Evolutionary conservation across 345 rosid genomes (phyloP).

Genomic region (Syzygium aromaticum): DNA sequence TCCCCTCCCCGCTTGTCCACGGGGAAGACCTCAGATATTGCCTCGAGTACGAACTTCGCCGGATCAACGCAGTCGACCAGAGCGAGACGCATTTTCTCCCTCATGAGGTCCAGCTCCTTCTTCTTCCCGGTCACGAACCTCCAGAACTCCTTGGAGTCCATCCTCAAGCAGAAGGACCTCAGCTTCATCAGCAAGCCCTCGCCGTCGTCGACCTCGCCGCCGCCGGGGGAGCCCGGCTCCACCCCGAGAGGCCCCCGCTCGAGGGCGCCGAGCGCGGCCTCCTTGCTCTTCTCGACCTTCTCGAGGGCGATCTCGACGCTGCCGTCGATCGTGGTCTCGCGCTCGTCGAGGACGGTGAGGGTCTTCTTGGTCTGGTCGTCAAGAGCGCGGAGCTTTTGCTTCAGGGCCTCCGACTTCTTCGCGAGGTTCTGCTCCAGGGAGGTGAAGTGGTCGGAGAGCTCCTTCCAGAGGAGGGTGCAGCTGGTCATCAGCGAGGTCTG

Average conservation of each 20-base stretch:
- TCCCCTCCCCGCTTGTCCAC: conserved; percentile 67
- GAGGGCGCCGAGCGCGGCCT: conserved; percentile 37
- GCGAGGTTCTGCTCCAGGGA: conserved; percentile 66
- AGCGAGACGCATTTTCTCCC: conserved; percentile 62
- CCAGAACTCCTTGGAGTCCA: conserved; percentile 82
- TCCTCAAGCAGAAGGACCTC: conserved; percentile 49
- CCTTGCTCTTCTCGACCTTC: conserved; percentile 42
- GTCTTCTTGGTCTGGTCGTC: conserved; percentile 72
- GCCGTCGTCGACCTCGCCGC: conserved; percentile 75
- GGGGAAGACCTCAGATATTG: conserved; percentile 89
- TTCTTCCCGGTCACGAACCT: conserved; percentile 55
- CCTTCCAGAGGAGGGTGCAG: conserved; percentile 97
- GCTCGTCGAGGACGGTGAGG: conserved; percentile 59
- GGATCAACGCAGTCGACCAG: conserved; percentile 83
- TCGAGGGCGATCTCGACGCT: conserved; percentile 70
- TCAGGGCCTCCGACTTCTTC: conserved; percentile 79
- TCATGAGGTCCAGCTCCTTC: conserved; percentile 63
- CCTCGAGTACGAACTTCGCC: conserved; percentile 70
- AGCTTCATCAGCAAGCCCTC: conserved; percentile 48
- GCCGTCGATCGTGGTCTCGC: conserved; percentile 82
- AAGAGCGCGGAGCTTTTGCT: conserved; percentile 55
- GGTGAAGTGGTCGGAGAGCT: conserved; percentile 94
- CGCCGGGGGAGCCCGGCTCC: conserved; percentile 18
- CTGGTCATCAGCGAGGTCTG: conserved; percentile 94
- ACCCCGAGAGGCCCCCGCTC: conserved; percentile 18